Evolutionary conservation across 106 monocot genomes (phyloP), one percentile per base, ranked within the genome.

Genomic region (Dioscorea dumetorum): DNA sequence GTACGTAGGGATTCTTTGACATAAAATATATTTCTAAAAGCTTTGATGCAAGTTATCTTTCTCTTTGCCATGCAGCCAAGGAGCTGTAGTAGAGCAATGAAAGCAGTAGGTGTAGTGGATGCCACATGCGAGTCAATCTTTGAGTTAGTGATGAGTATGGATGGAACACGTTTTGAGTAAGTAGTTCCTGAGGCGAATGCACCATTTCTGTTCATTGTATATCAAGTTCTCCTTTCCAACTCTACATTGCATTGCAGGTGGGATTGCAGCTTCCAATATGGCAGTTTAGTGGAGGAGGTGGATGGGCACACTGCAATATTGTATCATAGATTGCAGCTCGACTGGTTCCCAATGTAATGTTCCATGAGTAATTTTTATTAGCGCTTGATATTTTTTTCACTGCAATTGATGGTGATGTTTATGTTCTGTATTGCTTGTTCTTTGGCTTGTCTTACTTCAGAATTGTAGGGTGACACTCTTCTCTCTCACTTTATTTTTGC

Each of bases 261-360:
- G 97, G 97, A 99, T 75, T 99, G 97, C 68, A 90, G 84, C 72
- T 99, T 99, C 79, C 92, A 82, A 18, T 82, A 89, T 81, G 97
- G 97, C 12, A 87, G 82, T 73, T 77, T 92, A 75, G 86, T 99
- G 19, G 97, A 99, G 76, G 97, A 99, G 80, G 97, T 99, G n/a
- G 97, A 99, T 79, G 97, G 97, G 22, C 97, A 99, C 76, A 99
- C 97, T 70, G 89, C 86, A 33, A 80, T 99, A 69, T 63, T 99
- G 57, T 92, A 99, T 74, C 97, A 99, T 57, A 89, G 89, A 61
- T 68, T 99, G 64, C 97, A 92, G 75, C 80, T 99, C 16, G 84
- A 92, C 67, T 99, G 92, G 92, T 99, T 85, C 51, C 80, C 89
- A 53, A 84, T 79, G 97, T 95, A 86, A 54, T 54, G 54, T 54